Evolutionary conservation across 257 asterid genomes (phyloP).

Genomic region (Gentiana macrophylla): DNA sequence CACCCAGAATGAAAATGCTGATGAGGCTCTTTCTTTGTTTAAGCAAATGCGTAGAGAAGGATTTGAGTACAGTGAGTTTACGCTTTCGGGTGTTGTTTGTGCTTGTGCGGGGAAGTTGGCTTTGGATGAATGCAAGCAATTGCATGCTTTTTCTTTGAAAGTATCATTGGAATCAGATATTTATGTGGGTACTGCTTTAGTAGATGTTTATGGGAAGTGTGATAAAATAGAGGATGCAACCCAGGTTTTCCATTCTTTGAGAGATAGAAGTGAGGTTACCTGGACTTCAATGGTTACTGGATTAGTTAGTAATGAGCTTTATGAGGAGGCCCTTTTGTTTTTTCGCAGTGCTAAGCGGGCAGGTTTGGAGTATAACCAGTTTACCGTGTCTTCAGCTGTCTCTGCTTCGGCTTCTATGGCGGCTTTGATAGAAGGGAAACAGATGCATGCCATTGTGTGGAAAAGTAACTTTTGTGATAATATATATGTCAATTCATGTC

Average conservation of each 20-base stretch:
- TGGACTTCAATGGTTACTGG: slow-evolving; percentile 98
- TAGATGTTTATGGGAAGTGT: slow-evolving; percentile 82
- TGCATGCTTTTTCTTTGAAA: slow-evolving; percentile 67
- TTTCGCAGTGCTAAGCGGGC: slow-evolving; percentile 35
- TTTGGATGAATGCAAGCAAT: slow-evolving; percentile 52
- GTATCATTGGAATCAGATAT: slow-evolving; percentile 37
- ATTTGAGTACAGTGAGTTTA: slow-evolving; percentile 51
- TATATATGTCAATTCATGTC: slow-evolving; percentile 46
- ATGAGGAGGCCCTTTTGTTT: slow-evolving; percentile 61
- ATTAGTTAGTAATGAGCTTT: slow-evolving; percentile 52
- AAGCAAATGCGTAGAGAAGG: slow-evolving; percentile 55
- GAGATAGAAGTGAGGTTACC: slow-evolving; percentile 56
- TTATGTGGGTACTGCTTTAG: slow-evolving; percentile 66
- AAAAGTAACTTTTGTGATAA: slow-evolving; percentile 46
- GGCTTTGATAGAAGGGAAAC: slow-evolving; percentile 77
- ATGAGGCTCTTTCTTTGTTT: slow-evolving; percentile 46
- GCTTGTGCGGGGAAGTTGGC: slow-evolving; percentile 64
- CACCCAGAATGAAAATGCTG: slow-evolving; percentile 40
- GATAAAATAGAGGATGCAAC: slow-evolving; percentile 43
- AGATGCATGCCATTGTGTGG: slow-evolving; percentile 45
- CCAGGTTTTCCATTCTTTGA: slow-evolving; percentile 40
- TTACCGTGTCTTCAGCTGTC: slow-evolving; percentile 49
- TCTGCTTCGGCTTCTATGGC: slow-evolving; percentile 78
- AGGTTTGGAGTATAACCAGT: slow-evolving; percentile 32
- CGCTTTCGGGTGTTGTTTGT: slow-evolving; percentile 63